Conservation (phyloP, 805 yeast genomes). For the Ogataea salicorniae region DNA sequence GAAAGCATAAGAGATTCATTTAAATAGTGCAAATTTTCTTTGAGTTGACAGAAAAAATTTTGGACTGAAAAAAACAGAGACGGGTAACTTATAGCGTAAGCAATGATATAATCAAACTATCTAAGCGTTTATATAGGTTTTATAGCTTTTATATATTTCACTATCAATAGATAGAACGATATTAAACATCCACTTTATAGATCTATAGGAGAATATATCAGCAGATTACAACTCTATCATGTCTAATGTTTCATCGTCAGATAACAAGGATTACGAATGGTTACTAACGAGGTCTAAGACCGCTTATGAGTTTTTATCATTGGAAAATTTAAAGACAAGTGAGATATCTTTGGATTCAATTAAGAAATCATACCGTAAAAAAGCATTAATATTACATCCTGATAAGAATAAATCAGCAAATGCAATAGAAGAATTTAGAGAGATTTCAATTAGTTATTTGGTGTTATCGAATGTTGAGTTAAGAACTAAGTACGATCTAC, state of each 20-base stretch:
- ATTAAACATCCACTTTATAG: too few species aligned
- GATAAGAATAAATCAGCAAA: slow-evolving; percentile 29
- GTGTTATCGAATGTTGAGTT: slow-evolving; percentile 17
- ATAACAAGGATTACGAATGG: slow-evolving; percentile 18
- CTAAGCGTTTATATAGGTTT: too few species aligned
- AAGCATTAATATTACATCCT: slow-evolving; percentile 31
- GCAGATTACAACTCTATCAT: background rate
- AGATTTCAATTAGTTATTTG: slow-evolving; percentile 24
- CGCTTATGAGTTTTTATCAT: slow-evolving; percentile 13
- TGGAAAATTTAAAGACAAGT: background rate
- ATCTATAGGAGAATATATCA: too few species aligned
- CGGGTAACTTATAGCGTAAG: too few species aligned
- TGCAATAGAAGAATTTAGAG: slow-evolving; percentile 26
- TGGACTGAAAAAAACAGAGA: too few species aligned
- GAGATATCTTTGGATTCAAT: slow-evolving; percentile 7
- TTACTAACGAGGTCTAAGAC: slow-evolving; percentile 10
- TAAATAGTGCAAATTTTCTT: too few species aligned
- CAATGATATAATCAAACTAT: too few species aligned
- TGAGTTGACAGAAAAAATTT: too few species aligned
- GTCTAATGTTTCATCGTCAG: slow-evolving; percentile 1
- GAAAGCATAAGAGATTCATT: too few species aligned
- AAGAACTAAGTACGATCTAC: slow-evolving; percentile 20
- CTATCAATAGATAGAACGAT: too few species aligned
- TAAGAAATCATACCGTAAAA: slow-evolving; percentile 26
- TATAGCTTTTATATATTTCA: too few species aligned